Base-by-base conservation (phyloP, 2,329 filamentous ascomycete genomes). In the Neonectria magnoliae region DNA sequence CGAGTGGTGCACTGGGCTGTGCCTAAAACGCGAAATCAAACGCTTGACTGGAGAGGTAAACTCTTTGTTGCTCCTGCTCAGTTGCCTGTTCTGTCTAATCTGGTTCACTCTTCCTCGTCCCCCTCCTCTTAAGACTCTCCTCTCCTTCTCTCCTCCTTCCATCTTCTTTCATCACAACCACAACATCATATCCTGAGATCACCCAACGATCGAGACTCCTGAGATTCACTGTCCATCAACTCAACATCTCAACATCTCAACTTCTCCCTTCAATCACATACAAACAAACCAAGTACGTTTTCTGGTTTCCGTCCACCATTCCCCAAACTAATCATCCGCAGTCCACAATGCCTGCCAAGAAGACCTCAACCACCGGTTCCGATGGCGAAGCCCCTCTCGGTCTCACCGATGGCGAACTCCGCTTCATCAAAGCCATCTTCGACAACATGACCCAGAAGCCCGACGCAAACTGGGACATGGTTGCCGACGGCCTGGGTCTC, bases 351-450 rank as follows among this genome's bases (percentile, higher is more conserved):
- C 65, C 77, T 69, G 66, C 73, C 65, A 79, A 79, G 73, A 78
- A 78, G 65, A 55, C 63, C 5, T 33, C 68, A 27, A 44, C 63
- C 27, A 41, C 64, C 50, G 25, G 57, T 33, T 65, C 66, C 25
- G 72, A 74, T 16, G 70, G 61, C 48, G 66, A 71, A 0, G 31
- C 62, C 10, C 59, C 73, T 22, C 53, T 29, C 4, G 75, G 73
- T 10, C 71, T 81, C 50, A 81, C 74, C 11, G 75, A 78, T 1
- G 70, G 63, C 20, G 81, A 82, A 38, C 69, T 78, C 45, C 75
- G 76, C 31, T 80, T 82, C 70, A 76, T 82, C 71, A 80, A 81
- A 59, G 76, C 78, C 13, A 73, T 82, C 42, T 81, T 82, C 63
- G 76, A 81, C 68, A 79, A 81, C 68, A 80, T 82, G 77, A 78